phyloP scores from a whole-genome alignment of 1,139 yeast genomes.

The Yamadazyma blattariae region DNA sequence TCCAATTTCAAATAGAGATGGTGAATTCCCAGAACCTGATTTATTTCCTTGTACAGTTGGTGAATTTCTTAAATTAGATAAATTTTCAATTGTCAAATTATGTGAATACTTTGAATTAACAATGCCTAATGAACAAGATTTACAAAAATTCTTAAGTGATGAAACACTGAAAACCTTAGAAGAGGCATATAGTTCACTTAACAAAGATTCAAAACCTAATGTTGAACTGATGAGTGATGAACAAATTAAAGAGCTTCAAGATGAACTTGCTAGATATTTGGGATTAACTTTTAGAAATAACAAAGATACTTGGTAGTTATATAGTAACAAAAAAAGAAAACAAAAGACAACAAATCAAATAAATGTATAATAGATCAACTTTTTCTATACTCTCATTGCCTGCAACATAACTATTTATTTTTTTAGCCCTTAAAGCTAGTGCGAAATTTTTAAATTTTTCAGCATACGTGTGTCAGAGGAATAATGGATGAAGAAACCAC shows the following conservation, averaged over 20 bases:
- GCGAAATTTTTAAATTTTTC: conserved; percentile 5
- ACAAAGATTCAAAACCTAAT: conserved; percentile 39
- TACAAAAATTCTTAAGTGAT: conserved; percentile 47
- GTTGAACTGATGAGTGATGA: conserved; percentile 22
- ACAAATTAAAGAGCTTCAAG: conserved; percentile 50
- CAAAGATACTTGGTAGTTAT: conserved; percentile 2
- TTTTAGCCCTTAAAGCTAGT: no score
- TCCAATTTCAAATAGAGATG: conserved; percentile 61
- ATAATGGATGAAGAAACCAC: conserved; percentile 30
- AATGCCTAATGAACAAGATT: conserved; percentile 47
- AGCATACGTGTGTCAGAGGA: conserved; percentile 4
- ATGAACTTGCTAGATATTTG: conserved; percentile 64
- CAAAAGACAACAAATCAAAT: no score
- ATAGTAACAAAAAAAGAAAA: no score
- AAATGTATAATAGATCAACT: no score
- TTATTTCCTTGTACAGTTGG: conserved; percentile 60
- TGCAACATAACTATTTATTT: no score
- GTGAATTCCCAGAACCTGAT: conserved; percentile 56
- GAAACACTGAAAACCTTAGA: conserved; percentile 28
- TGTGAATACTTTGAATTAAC: conserved; percentile 70
- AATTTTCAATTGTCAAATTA: conserved; percentile 47
- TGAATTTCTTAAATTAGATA: conserved; percentile 48
- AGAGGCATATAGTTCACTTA: conserved; percentile 29
- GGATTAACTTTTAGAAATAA: conserved; percentile 40
- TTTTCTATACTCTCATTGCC: no score